Conservation (phyloP, 371 early-diverging fungal species). For the Actinomortierella wolfii region DNA sequence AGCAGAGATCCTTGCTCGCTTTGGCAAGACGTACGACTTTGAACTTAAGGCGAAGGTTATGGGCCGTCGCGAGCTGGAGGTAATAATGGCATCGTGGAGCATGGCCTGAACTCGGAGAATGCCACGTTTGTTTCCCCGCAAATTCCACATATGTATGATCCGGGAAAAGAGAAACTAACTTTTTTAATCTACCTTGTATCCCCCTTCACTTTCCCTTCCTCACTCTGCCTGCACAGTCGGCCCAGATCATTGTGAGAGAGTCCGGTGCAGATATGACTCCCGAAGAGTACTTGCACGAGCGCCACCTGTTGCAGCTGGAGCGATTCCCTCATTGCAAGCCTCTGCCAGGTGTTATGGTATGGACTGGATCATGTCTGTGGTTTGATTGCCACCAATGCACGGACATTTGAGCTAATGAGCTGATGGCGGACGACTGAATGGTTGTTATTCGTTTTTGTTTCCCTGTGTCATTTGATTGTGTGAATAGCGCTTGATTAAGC, state of each 20-base stretch:
- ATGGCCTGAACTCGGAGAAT: neutral
- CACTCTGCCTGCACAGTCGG: slow-evolving; percentile 64
- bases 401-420: neutral
- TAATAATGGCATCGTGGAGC: slow-evolving; percentile 14
- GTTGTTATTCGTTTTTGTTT: neutral
- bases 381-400: neutral
- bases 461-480: neutral
- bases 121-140: neutral
- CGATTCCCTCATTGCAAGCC: slow-evolving; percentile 66
- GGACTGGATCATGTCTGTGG: neutral
- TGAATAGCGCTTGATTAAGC: slow-evolving; percentile 66
- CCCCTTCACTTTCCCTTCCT: neutral
- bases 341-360: slow-evolving; percentile 73
- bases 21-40: slow-evolving; percentile 75
- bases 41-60: slow-evolving; percentile 83
- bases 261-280: slow-evolving; percentile 67
- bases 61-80: slow-evolving; percentile 74
- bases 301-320: slow-evolving; percentile 57
- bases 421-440: too few species aligned
- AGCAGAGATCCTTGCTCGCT: slow-evolving; percentile 66
- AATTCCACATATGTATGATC: neutral
- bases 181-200: neutral
- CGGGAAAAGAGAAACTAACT: neutral
- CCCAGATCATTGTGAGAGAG: slow-evolving; percentile 68
- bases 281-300: slow-evolving; percentile 76